Evolutionary conservation across 495 filamentous ascomycete genomes (phyloP), one percentile per base, ranked within the genome.

Genomic region (Baudoinia panamericana): DNA sequence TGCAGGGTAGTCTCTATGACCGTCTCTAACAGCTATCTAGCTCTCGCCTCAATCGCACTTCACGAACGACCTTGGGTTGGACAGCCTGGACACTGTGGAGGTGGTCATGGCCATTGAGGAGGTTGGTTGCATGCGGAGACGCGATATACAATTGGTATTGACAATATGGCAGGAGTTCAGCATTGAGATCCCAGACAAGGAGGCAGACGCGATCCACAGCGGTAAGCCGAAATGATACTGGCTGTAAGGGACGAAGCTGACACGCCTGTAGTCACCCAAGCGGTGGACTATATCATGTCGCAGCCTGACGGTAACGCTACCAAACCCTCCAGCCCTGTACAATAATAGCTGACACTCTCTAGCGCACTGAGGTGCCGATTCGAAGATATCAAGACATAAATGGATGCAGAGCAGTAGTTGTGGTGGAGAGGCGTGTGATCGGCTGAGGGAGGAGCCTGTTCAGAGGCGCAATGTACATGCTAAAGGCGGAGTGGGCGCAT

Each of bases 81-180:
- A 97, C 69, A 92, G 82, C 68, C 70, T 97, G 61, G 90, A 97
- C 60, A 94, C 87, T 35, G 90, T 97, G 38, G 90, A 97, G 71
- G 87, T 97, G 51, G 92, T 97, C 46, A 97, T 97, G 90, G 90
- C 90, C 47, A 95, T 97, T 66, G 90, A 97, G 73, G 90, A 97
- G 82, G 88, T 93, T 69, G 51, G 75, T 43, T 11, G 7, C 13
- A 17, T 13, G 18, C 17, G 26, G 17, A 8, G 19, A 31, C 9
- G 22, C 28, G 44, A 33, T 52, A 67, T 43, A 68, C 43, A 48
- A n/a, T 17, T n/a, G 22, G 27, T 45, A 33, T 52, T 67, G 44
- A 68, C 43, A 48, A n/a, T 17, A 4, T 12, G 6, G 62, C 58
- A 96, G 88, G 90, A 97, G 64, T 97, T 97, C 67, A 95, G 86